These are phyloP conservation scores for Gentiana dahurica DNA, from an alignment of 257 asterid species.

Conservation along the genomic window DNA sequence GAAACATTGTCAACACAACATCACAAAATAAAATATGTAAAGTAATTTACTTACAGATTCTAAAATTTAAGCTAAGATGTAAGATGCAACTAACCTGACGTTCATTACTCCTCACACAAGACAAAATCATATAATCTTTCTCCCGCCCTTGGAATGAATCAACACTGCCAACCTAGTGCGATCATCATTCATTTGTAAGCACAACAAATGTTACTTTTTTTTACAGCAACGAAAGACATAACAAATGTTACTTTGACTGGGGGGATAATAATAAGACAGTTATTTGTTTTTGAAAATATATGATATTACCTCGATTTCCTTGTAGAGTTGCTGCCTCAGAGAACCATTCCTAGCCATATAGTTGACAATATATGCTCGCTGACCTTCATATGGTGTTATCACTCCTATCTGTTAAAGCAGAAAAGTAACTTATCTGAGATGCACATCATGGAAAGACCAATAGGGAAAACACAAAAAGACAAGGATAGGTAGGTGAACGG, in stretches of 20 bases:
- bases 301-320: constrained; percentile 71
- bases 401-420: constrained; percentile 64
- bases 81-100: constrained; percentile 49
- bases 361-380: constrained; percentile 90
- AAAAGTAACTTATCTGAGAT: constrained; percentile 5
- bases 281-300: too few species aligned
- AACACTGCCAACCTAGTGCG: constrained; percentile 86
- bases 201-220: too few species aligned
- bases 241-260: constrained; percentile 2
- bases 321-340: constrained; percentile 88
- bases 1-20: neutral
- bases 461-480: neutral
- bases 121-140: constrained; percentile 81
- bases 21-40: too few species aligned
- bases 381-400: constrained; percentile 96
- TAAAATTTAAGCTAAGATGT: too few species aligned
- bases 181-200: constrained; percentile 6
- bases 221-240: too few species aligned
- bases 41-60: too few species aligned
- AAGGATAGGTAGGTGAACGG: neutral
- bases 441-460: neutral
- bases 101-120: constrained; percentile 96
- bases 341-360: constrained; percentile 92
- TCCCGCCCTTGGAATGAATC: constrained; percentile 98
- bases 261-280: constrained; percentile 4